These are phyloP conservation scores for Aspergillus sp. DNA, from an alignment of 2,329 filamentous ascomycete species.

Conservation along the genomic window DNA sequence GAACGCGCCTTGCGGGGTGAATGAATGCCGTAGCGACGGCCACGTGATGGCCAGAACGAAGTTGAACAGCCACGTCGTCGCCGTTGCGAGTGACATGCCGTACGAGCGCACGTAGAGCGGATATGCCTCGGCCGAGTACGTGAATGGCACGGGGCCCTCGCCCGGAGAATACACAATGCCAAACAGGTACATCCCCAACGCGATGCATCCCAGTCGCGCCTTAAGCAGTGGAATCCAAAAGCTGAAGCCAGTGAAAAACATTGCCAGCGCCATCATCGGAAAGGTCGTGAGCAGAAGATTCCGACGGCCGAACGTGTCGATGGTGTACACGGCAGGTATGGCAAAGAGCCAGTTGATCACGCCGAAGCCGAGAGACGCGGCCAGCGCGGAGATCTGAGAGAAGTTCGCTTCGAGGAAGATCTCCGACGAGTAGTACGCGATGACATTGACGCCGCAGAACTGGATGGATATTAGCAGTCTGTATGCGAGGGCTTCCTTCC, in stretches of 20 bases:
- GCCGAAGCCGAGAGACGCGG: slow-evolving; percentile 51
- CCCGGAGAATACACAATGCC: slow-evolving; percentile 44
- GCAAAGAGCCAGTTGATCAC: slow-evolving; percentile 58
- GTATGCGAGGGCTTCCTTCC: neutral
- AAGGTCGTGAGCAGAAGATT: slow-evolving; percentile 56
- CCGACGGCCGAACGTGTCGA: slow-evolving; percentile 58
- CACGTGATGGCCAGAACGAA: slow-evolving; percentile 45
- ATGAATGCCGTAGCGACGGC: slow-evolving; percentile 41
- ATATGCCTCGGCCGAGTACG: slow-evolving; percentile 59
- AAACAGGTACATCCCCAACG: slow-evolving; percentile 37
- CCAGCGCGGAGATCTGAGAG: slow-evolving; percentile 41
- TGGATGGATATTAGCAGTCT: slow-evolving; percentile 6
- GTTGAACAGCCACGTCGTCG: slow-evolving; percentile 53
- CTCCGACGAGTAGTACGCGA: slow-evolving; percentile 52
- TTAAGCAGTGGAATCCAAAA: slow-evolving; percentile 41
- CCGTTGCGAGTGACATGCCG: slow-evolving; percentile 56
- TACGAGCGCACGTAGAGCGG: slow-evolving; percentile 54
- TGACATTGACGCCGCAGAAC: slow-evolving; percentile 45
- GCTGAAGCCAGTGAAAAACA: slow-evolving; percentile 45
- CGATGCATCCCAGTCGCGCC: slow-evolving; percentile 34
- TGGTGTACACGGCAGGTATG: slow-evolving; percentile 54
- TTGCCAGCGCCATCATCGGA: slow-evolving; percentile 50
- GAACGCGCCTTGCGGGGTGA: slow-evolving; percentile 44
- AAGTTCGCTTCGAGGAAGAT: slow-evolving; percentile 50
- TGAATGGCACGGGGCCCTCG: slow-evolving; percentile 57